phyloP scores from a whole-genome alignment of 495 filamentous ascomycete species.

The Annulohypoxylon nitens region DNA sequence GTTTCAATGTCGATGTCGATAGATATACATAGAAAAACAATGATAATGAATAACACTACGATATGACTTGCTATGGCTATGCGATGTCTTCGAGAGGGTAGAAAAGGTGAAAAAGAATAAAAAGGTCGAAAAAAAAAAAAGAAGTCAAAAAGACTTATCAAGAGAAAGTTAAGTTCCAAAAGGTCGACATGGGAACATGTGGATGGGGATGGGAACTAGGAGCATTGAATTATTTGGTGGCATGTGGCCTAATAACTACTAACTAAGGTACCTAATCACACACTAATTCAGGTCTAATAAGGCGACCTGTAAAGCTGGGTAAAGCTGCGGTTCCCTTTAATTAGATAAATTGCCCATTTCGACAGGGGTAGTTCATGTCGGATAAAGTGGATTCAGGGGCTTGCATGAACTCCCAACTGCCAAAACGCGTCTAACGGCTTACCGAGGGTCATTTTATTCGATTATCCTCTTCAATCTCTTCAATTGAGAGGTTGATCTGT shows the following conservation, averaged over 20 bases:
- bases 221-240: constrained; percentile 31
- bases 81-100: constrained; percentile 21
- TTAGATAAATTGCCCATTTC: constrained; percentile 46
- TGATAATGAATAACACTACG: neutral
- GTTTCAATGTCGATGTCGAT: no score
- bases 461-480: neutral
- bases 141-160: constrained; percentile 3
- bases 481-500: neutral
- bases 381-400: constrained; percentile 42
- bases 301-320: constrained; percentile 1
- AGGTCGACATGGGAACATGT: constrained; percentile 6
- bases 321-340: constrained; percentile 42
- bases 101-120: constrained; percentile 6
- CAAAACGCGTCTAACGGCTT: constrained; percentile 43
- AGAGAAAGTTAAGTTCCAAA: constrained; percentile 13
- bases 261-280: no score
- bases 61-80: constrained; percentile 2
- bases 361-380: constrained; percentile 36
- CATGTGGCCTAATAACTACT: constrained; percentile 36
- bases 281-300: constrained; percentile 38
- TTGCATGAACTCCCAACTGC: constrained; percentile 41
- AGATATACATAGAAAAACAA: constrained; percentile 2
- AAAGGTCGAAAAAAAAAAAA: neutral
- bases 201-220: constrained; percentile 8
- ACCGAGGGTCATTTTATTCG: constrained; percentile 31